Percentiles rank a stretch among this genome's conserved stretches.
Conservation (phyloP, 2,329 filamentous ascomycete species). For the Exophiala alcalophila region DNA sequence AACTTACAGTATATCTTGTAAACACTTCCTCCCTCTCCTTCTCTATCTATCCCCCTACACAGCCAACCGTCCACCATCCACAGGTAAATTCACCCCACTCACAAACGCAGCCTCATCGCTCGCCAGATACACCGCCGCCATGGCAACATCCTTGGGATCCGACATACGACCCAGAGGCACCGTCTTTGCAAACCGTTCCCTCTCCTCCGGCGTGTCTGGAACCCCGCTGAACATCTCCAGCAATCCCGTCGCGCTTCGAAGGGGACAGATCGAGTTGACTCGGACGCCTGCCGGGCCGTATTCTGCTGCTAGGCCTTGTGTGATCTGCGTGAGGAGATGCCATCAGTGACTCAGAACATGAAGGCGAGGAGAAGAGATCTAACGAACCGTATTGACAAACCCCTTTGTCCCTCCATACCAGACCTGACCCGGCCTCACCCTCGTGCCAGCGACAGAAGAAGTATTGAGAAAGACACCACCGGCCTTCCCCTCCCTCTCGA, state of each 20-base stretch:
- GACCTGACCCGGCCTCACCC: conserved; percentile 19
- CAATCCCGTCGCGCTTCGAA: conserved; percentile 62
- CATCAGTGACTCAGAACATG: not conserved
- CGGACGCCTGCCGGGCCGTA: conserved; percentile 69
- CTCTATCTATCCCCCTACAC: too few species aligned
- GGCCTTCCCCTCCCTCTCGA: conserved; percentile 7
- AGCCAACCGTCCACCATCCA: conserved; percentile 36
- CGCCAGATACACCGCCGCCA: conserved; percentile 66
- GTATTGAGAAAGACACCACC: conserved; percentile 22
- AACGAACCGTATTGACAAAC: conserved; percentile 61
- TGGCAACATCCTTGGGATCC: conserved; percentile 62
- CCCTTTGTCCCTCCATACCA: conserved; percentile 61
- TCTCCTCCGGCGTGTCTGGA: conserved; percentile 44
- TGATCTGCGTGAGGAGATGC: conserved; percentile 3
- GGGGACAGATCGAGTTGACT: conserved; percentile 68
- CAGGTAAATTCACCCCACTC: conserved; percentile 44
- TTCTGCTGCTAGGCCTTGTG: conserved; percentile 61
- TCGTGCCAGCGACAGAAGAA: conserved; percentile 20
- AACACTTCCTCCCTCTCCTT: too few species aligned
- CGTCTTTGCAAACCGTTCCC: conserved; percentile 41
- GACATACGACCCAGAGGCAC: conserved; percentile 44
- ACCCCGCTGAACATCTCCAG: conserved; percentile 40
- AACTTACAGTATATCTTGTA: too few species aligned
- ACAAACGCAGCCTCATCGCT: conserved; percentile 70
- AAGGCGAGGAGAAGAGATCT: conserved; percentile 38